Conservation (phyloP, 2,329 filamentous ascomycete species). For the Emericellopsis atlantica region DNA sequence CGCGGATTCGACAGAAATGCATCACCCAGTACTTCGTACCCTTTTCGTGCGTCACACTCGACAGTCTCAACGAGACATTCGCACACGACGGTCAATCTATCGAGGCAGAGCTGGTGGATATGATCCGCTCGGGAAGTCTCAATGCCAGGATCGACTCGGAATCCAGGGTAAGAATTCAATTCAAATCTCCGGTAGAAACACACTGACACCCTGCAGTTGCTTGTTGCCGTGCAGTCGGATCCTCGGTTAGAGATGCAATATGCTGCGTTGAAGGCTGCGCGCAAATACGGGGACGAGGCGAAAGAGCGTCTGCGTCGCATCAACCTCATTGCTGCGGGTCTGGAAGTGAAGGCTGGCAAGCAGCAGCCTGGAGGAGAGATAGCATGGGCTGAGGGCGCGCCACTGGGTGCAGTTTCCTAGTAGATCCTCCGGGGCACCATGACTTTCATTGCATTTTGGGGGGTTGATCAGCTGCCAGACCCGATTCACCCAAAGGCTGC, state of each 20-base stretch:
- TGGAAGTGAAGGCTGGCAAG: conserved; percentile 43
- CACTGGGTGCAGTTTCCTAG: conserved; percentile 18
- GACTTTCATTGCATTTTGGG: too few relatives aligned
- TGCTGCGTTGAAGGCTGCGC: conserved; percentile 54
- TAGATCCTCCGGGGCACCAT: not conserved
- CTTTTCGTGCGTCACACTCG: conserved; percentile 75
- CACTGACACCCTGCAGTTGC: conserved; percentile 32
- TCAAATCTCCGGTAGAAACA: conserved; percentile 3
- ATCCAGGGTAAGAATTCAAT: conserved; percentile 41
- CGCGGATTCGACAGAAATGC: conserved; percentile 72
- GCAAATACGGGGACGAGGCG: conserved; percentile 61
- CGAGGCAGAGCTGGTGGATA: conserved; percentile 59
- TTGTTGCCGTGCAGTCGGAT: conserved; percentile 59
- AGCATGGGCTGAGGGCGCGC: not conserved
- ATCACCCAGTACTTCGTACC: conserved; percentile 89
- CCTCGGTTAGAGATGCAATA: conserved; percentile 58
- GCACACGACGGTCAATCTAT: conserved; percentile 48
- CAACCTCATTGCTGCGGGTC: conserved; percentile 59
- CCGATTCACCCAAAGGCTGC: too few relatives aligned
- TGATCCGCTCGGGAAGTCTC: conserved; percentile 64
- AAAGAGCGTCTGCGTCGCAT: conserved; percentile 67
- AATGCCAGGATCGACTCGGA: conserved; percentile 77
- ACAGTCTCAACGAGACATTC: conserved; percentile 69
- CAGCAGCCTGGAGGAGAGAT: conserved; percentile 13
- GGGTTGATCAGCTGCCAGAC: too few relatives aligned